Evolutionary conservation across 768 basidiomycete species (phyloP), one percentile per base, ranked within the genome.

Genomic region (Hemileccinum impolitum): DNA sequence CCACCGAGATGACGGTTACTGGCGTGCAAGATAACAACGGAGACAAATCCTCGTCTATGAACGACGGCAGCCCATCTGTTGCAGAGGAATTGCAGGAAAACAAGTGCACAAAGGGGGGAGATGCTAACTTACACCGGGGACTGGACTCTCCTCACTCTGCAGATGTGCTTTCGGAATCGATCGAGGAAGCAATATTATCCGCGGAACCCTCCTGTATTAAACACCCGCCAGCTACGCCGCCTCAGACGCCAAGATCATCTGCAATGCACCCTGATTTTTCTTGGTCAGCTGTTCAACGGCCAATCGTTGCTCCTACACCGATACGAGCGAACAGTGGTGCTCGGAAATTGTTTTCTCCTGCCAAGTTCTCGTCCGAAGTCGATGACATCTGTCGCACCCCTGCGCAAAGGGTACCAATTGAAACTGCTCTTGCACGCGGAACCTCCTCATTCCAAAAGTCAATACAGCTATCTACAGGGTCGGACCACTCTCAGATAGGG

Each of bases 401-500:
- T 35, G 85, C 86, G 2, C 77, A 80, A 40, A 75, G 86, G 50
- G 77, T 88, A 42, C 77, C 79, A 14, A 73, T 86, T 6, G 66
- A 73, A 34, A 66, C 80, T 53, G 80, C 77, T 3, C 66, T 81
- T 49, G 66, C 69, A 8, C 71, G 75, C 38, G 79, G 79, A 4
- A 74, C 74, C 47, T 59, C 78, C 18, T 81, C 81, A 0, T 70
- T 76, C 3, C 69, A 73, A 52, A 81, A 78, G 54, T 69, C 69
- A 4, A 60, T 65, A 34, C 72, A 71, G 21, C 55, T 74, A 13
- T 64, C 69, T 39, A 46, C 48, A 10, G 50, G 34, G 14, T 50
- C 62, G 30, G 67, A 66, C 11, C 56, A 48, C n/a, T 39, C 48
- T 50, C 53, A 55, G 6, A 17, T 37, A n/a, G 53, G 57, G 12